A percentile compares a stretch with the other conserved stretches of the same genome.
phyloP scores from a whole-genome alignment of 106 monocot species.

The Dactylorhiza incarnata region DNA sequence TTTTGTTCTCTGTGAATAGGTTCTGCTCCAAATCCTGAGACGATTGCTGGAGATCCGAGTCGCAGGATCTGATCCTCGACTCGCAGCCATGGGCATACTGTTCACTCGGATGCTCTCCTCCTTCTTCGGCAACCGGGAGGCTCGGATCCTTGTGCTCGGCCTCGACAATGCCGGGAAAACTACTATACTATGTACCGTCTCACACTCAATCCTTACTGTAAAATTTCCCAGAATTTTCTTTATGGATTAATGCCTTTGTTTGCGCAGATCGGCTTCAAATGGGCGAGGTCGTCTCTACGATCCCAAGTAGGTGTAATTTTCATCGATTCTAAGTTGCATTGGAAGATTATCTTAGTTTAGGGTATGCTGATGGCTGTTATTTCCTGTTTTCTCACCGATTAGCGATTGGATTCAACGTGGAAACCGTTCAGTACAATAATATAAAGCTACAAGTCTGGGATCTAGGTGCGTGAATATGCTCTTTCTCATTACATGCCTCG shows the following conservation, averaged over 20 bases:
- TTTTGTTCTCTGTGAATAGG: not conserved
- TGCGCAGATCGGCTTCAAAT: constrained; percentile 90
- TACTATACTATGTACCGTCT: constrained; percentile 68
- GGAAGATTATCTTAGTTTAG: not conserved
- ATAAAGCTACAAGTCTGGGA: constrained; percentile 99
- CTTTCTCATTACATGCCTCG: not conserved
- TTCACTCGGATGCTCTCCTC: constrained; percentile 89
- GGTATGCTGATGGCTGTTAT: not conserved
- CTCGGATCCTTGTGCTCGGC: constrained; percentile 98
- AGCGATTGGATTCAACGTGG: constrained; percentile 99
- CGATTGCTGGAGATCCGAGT: not conserved
- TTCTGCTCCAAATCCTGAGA: not conserved
- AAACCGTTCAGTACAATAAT: constrained; percentile 96
- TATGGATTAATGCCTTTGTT: constrained; percentile 4
- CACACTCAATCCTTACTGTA: not conserved
- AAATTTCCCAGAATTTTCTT: not conserved
- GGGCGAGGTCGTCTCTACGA: constrained; percentile 97
- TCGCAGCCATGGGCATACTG: constrained; percentile 72
- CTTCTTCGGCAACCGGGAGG: constrained; percentile 89
- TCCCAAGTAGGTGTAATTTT: constrained; percentile 58
- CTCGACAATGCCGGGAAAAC: constrained; percentile 99
- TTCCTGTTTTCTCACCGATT: constrained; percentile 12
- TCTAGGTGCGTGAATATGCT: constrained; percentile 50
- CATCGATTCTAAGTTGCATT: not conserved
- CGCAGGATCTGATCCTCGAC: constrained; percentile 18